Percentiles rank a stretch among this genome's conserved stretches.
phyloP scores from a whole-genome alignment of 805 yeast genomes.

The Schwanniomyces sp. region DNA sequence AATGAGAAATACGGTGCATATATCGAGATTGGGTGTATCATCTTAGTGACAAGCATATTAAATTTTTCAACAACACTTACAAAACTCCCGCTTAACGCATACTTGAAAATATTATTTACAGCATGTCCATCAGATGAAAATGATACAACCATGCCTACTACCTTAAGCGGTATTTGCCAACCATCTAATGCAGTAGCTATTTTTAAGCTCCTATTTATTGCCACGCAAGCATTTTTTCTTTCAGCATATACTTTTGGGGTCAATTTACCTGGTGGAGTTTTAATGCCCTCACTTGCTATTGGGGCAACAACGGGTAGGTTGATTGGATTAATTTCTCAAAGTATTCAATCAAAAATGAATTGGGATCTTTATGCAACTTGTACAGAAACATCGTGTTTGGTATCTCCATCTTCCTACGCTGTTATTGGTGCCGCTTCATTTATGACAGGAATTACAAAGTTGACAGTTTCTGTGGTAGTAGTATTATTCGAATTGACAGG shows the following conservation, averaged over 20 bases:
- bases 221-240: conserved; percentile 55
- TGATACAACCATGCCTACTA: conserved; percentile 15
- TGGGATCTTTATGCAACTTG: conserved; percentile 37
- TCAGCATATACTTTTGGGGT: conserved; percentile 71
- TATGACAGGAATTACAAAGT: conserved; percentile 75
- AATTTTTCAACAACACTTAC: conserved; percentile 58
- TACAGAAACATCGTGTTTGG: conserved; percentile 51
- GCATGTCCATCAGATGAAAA: conserved; percentile 49
- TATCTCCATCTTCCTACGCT: conserved; percentile 86
- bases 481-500: conserved; percentile 83
- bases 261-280: conserved; percentile 65
- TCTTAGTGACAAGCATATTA: conserved; percentile 51
- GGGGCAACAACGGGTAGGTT: conserved; percentile 63
- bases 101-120: conserved; percentile 62
- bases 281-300: conserved; percentile 61
- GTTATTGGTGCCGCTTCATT: conserved; percentile 87
- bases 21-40: conserved; percentile 50
- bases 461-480: conserved; percentile 79
- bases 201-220: conserved; percentile 34
- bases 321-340: conserved; percentile 52
- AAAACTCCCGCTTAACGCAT: conserved; percentile 53
- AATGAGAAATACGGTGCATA: conserved; percentile 23
- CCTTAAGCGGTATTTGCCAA: conserved; percentile 35
- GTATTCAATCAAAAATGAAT: conserved; percentile 41
- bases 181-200: conserved; percentile 22